These are phyloP conservation scores for Trichosporon sp. DNA, from an alignment of 1,284 basidiomycete genomes.

Conservation along the genomic window DNA sequence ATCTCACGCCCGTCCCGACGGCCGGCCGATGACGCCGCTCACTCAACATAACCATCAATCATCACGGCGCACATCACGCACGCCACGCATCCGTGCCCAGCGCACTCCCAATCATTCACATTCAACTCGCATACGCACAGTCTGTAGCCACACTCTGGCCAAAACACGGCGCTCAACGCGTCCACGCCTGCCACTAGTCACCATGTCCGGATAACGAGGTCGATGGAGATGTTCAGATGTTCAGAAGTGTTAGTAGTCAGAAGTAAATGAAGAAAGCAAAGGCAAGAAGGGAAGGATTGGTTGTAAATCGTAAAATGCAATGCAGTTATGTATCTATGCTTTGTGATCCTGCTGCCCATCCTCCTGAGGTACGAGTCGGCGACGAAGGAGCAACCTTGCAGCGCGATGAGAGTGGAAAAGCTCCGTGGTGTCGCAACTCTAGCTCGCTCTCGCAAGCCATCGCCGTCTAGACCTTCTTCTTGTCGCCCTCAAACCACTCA, in stretches of 20 bases:
- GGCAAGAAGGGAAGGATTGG: neutral
- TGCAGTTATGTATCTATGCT: slow-evolving; percentile 9
- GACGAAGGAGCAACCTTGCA: too few relatives aligned
- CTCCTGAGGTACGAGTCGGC: too few relatives aligned
- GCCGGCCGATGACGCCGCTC: neutral
- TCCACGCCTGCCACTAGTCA: neutral
- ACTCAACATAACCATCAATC: neutral
- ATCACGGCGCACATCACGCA: neutral
- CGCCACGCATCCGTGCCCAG: neutral
- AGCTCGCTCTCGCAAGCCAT: neutral
- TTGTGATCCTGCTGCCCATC: neutral
- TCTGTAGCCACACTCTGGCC: neutral
- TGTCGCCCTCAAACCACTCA: slow-evolving; percentile 26
- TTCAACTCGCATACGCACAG: neutral
- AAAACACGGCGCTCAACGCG: neutral
- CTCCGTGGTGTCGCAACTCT: too few relatives aligned
- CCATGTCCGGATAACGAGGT: neutral
- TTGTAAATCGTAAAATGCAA: slow-evolving; percentile 13
- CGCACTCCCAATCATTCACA: neutral
- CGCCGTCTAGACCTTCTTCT: slow-evolving; percentile 1
- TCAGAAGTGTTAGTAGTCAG: neutral
- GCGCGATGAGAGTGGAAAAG: too few relatives aligned
- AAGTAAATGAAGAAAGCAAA: neutral
- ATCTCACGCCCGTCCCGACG: neutral
- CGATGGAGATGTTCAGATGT: neutral